phyloP scores from a whole-genome alignment of 495 filamentous ascomycete genomes.

The Chaetomium cochliodes region DNA sequence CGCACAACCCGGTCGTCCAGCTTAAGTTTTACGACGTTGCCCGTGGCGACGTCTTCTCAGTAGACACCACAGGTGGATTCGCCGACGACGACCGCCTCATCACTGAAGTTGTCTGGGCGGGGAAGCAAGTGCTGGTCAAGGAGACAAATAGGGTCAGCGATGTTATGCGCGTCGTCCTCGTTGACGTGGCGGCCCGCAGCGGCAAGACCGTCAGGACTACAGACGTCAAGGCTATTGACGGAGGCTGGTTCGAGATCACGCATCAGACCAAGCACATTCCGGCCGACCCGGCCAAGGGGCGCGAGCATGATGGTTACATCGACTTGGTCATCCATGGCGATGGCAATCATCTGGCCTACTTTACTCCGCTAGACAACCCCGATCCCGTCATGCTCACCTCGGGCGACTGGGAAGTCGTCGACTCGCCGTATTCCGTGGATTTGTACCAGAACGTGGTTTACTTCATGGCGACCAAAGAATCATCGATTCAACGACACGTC shows the following conservation, averaged over 20 bases:
- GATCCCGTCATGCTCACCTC: conserved; percentile 80
- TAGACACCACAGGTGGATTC: conserved; percentile 76
- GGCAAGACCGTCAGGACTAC: conserved; percentile 75
- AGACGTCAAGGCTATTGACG: conserved; percentile 79
- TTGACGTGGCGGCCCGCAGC: conserved; percentile 73
- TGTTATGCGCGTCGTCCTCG: conserved; percentile 75
- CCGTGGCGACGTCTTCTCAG: conserved; percentile 74
- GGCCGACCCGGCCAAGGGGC: conserved; percentile 72
- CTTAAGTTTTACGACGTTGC: conserved; percentile 85
- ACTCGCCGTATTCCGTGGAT: conserved; percentile 86
- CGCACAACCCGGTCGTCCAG: conserved; percentile 86
- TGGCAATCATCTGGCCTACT: conserved; percentile 90
- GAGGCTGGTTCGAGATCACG: conserved; percentile 95
- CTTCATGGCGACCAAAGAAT: conserved; percentile 82
- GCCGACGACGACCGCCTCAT: conserved; percentile 80
- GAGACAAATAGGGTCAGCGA: conserved; percentile 96
- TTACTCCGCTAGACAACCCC: conserved; percentile 82
- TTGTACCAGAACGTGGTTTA: conserved; percentile 82
- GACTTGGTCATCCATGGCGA: conserved; percentile 86
- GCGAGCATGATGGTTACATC: conserved; percentile 82
- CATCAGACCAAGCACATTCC: conserved; percentile 85
- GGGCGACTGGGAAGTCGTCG: conserved; percentile 89
- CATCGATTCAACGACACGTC: conserved; percentile 83
- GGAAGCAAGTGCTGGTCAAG: conserved; percentile 75
- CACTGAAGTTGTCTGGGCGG: conserved; percentile 91